A percentile compares a stretch with the other conserved stretches of the same genome.
phyloP scores from a whole-genome alignment of 148 eudicot species.

The Limonium bicolor region DNA sequence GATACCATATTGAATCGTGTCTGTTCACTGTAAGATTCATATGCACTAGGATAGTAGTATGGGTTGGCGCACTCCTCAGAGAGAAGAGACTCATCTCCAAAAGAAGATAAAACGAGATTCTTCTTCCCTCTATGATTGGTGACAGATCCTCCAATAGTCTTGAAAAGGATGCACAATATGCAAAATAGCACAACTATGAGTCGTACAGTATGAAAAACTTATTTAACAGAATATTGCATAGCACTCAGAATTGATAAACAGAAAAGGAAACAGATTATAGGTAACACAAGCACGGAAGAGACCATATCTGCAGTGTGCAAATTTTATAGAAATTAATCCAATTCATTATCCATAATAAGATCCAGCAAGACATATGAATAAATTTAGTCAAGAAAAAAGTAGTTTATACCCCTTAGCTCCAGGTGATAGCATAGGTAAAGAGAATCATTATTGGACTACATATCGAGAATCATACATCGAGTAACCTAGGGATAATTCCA shows the following conservation, averaged over 20 bases:
- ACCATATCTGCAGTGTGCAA: background rate
- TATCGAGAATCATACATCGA: no score
- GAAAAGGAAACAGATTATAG: no score
- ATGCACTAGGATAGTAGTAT: constrained; percentile 39
- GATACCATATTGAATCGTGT: constrained; percentile 82
- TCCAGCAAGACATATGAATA: no score
- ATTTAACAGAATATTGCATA: background rate
- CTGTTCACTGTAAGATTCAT: constrained; percentile 64
- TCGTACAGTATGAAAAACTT: background rate
- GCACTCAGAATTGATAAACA: background rate
- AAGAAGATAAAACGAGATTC: constrained; percentile 67
- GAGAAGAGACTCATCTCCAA: constrained; percentile 80
- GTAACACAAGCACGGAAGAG: background rate
- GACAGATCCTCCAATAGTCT: constrained; percentile 44
- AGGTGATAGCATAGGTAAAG: no score
- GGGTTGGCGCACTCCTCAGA: constrained; percentile 64
- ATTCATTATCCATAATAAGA: no score
- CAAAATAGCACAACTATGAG: background rate
- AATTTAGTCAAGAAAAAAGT: no score
- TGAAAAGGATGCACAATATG: background rate
- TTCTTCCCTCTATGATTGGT: constrained; percentile 73
- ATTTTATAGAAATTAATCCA: no score
- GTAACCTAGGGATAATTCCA: no score
- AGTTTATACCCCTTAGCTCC: no score
- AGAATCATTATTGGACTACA: no score